Conservation (phyloP, 192 early-diverging fungal genomes). For the Phlyctochytrium bullatum region DNA sequence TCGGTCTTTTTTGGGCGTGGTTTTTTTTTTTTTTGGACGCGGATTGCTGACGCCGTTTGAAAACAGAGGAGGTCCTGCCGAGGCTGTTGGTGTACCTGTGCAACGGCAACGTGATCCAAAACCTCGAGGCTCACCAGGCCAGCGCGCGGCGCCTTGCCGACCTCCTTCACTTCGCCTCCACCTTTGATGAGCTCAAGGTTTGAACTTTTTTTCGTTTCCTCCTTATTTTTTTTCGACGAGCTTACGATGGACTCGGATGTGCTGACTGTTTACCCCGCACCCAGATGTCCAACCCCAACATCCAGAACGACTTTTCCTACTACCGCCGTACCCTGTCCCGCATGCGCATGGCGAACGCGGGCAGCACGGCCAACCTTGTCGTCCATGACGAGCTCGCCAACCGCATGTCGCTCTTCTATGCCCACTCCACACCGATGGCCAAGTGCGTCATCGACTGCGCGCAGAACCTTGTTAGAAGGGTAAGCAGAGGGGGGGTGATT, state of each 20-base stretch:
- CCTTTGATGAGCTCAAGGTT: constrained; percentile 93
- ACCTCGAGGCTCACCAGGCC: constrained; percentile 72
- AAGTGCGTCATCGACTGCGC: constrained; percentile 83
- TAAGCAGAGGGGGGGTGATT: constrained; percentile 19
- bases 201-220: constrained; percentile 3
- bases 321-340: constrained; percentile 87
- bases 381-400: constrained; percentile 82
- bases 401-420: constrained; percentile 94
- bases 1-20: no score
- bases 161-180: constrained; percentile 81
- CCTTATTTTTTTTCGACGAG: no score
- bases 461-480: constrained; percentile 62
- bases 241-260: background rate
- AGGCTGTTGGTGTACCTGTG: constrained; percentile 42
- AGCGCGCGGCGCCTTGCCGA: constrained; percentile 79
- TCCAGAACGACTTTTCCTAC: constrained; percentile 98
- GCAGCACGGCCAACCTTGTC: constrained; percentile 29
- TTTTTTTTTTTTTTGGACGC: no score
- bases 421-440: constrained; percentile 91
- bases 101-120: constrained; percentile 51
- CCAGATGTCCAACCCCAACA: constrained; percentile 73
- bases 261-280: background rate
- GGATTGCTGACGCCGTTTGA: background rate
- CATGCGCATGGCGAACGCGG: constrained; percentile 67
- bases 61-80: constrained; percentile 43